A percentile compares a stretch with the other conserved stretches of the same genome.
phyloP scores from a whole-genome alignment of 2,329 filamentous ascomycete species.

The Talaromyces verruculosus region DNA sequence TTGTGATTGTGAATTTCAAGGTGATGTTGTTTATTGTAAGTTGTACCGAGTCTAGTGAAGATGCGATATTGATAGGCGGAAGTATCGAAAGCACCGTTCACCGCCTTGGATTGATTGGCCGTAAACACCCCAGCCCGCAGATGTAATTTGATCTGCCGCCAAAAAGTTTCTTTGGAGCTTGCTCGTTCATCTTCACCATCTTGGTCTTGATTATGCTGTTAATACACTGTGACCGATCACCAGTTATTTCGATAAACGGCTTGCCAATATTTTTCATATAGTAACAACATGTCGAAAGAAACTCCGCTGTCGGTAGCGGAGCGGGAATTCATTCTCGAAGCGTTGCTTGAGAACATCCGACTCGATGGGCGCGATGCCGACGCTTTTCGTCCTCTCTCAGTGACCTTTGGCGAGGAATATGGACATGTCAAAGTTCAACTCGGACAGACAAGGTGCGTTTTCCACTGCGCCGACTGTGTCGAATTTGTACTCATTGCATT shows the following conservation, averaged over 20 bases:
- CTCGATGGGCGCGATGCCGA: slow-evolving; percentile 82
- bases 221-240: neutral
- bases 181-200: neutral
- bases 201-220: neutral
- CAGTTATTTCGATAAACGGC: neutral
- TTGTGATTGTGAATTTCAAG: neutral
- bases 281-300: slow-evolving; percentile 76
- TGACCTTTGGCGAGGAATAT: slow-evolving; percentile 87
- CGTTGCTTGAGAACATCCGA: slow-evolving; percentile 75
- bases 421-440: slow-evolving; percentile 83
- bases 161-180: slow-evolving; percentile 20
- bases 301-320: slow-evolving; percentile 86
- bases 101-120: slow-evolving; percentile 35
- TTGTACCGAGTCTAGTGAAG: neutral
- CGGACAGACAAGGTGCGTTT: slow-evolving; percentile 78
- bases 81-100: slow-evolving; percentile 23
- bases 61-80: neutral
- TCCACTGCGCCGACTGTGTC: neutral
- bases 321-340: slow-evolving; percentile 79
- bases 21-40: neutral
- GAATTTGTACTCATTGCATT: slow-evolving; percentile 28
- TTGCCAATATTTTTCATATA: slow-evolving; percentile 50
- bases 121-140: slow-evolving; percentile 22
- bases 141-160: slow-evolving; percentile 18
- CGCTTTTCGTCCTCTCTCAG: slow-evolving; percentile 71